Percentiles rank a stretch among this genome's conserved stretches.
Conservation (phyloP, 2,329 filamentous ascomycete species). For the Catunica adiposa region DNA sequence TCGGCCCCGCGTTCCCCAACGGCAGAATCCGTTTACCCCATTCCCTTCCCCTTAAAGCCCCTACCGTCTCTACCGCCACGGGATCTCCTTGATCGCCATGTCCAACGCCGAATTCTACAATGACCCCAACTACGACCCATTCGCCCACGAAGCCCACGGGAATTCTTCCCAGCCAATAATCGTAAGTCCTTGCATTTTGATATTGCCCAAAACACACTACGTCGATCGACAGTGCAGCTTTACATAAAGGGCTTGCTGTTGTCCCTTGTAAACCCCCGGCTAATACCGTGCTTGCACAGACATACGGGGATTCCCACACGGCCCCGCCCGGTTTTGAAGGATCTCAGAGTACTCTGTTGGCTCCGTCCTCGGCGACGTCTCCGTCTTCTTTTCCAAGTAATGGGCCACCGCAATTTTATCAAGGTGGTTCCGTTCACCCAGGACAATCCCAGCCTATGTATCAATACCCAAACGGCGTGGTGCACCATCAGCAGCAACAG, state of each 20-base stretch:
- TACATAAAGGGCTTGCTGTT: too few relatives aligned
- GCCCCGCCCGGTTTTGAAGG: too few relatives aligned
- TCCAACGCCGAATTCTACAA: conserved; percentile 14
- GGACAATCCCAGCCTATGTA: neutral
- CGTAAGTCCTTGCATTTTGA: neutral
- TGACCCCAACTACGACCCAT: conserved; percentile 10
- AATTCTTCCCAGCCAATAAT: neutral
- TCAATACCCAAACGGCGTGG: neutral
- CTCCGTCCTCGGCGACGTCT: too few relatives aligned
- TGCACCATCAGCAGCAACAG: neutral
- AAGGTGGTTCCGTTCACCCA: too few relatives aligned
- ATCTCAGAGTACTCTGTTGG: too few relatives aligned
- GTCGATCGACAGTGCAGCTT: too few relatives aligned
- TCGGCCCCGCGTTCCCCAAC: too few relatives aligned
- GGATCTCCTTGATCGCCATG: neutral
- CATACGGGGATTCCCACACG: neutral
- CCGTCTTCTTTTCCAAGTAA: too few relatives aligned
- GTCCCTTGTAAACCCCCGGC: too few relatives aligned
- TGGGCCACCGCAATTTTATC: too few relatives aligned
- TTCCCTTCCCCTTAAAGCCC: neutral
- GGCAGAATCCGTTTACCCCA: neutral
- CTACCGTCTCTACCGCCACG: neutral
- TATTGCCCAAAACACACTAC: too few relatives aligned
- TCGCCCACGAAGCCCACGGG: conserved; percentile 4
- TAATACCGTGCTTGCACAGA: neutral